Evolutionary conservation across 2,329 filamentous ascomycete genomes (phyloP), one percentile per base, ranked within the genome.

Genomic region (Atkinsonella texensis): DNA sequence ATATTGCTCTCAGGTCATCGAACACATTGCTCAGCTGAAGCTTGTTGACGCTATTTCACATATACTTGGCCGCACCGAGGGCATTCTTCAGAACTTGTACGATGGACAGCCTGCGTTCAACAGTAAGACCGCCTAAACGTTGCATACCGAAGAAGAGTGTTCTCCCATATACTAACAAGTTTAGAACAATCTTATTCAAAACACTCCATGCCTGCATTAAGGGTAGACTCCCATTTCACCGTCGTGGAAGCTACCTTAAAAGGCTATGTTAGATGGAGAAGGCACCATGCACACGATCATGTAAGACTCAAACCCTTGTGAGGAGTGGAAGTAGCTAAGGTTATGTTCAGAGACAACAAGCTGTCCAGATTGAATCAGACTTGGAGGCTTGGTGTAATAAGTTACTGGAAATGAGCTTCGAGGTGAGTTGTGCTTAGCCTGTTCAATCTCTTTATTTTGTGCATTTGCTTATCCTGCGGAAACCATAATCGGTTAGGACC

Each of bases 171-270:
- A 18, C 56, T 59, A 32, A 59, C 55, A 35, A 39, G 1, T 15
- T 2, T 49, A 77, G 76, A 75, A 52, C 70, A 74, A 57, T 76
- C 69, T 43, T 86, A 85, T 61, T 76, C 79, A 38, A 90, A 87
- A 61, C 79, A 80, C 54, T 87, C 85, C 0, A 76, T 82, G 59
- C 75, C 83, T n/a, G 79, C 85, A 2, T 75, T 98, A 51, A 81
- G 82, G 31, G 84, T 94, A 2, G 93, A 98, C 65, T 86, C 89
- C 0, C 86, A 95, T 57, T 91, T 91, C 59, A 89, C 88, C 0
- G 85, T 95, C 23, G 85, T 96, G 2, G 88, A 96, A 63, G 85
- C 89, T 28, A 85, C 88, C 1, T 71, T 97, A 32, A 95, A 90
- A 64, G 93, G 91, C 1, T 95, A 90, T 58, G 80, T 83, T 57